phyloP scores from a whole-genome alignment of 2,329 filamentous ascomycete species.

The Aspergillus tamarii region DNA sequence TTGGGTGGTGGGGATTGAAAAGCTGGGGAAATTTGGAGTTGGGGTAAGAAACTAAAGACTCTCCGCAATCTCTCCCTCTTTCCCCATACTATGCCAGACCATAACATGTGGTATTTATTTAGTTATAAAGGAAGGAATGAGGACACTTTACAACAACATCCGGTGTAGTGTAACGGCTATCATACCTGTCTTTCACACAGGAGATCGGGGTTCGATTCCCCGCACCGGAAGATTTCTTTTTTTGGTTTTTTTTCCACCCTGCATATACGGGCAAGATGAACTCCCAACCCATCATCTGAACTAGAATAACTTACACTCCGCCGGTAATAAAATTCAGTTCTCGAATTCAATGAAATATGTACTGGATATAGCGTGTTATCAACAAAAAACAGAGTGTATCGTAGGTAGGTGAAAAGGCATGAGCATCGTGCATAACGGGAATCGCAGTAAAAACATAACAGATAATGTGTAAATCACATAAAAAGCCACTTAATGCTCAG shows the following conservation, averaged over 20 bases:
- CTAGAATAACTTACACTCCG: neutral
- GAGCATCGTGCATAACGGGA: neutral
- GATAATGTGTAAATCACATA: neutral
- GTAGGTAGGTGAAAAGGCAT: neutral
- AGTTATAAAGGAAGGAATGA: neutral
- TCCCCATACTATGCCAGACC: too few relatives aligned
- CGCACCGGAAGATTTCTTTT: conserved; percentile 12
- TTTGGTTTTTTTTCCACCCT: neutral
- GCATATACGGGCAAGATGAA: too few relatives aligned
- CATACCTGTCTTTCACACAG: conserved; percentile 21
- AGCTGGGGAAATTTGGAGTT: neutral
- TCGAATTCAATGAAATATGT: neutral
- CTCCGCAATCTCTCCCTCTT: neutral
- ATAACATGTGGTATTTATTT: too few relatives aligned
- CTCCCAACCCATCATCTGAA: neutral
- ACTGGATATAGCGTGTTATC: neutral
- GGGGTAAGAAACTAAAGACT: neutral
- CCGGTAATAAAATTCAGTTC: neutral
- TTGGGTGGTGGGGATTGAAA: neutral
- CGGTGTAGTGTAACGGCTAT: conserved; percentile 20
- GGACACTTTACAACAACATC: neutral
- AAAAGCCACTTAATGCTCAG: neutral
- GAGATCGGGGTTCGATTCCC: conserved; percentile 21
- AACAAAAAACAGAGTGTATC: neutral
- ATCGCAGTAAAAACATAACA: neutral